Conservation (phyloP, 345 rosid genomes). For the Moricandia arvensis region DNA sequence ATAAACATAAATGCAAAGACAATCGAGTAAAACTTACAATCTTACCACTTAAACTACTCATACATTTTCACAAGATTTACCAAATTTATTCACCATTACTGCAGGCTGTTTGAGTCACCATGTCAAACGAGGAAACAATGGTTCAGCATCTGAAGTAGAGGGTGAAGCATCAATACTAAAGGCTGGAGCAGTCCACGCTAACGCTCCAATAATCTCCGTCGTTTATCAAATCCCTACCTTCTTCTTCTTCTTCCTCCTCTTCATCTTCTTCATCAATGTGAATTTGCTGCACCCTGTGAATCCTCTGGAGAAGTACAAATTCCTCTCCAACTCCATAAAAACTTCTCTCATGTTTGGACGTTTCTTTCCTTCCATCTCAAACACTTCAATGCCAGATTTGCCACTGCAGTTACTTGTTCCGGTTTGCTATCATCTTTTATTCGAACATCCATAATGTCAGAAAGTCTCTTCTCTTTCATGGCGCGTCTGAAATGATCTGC, state of each 20-base stretch:
- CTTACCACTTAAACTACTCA: too few relatives aligned
- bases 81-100: neutral
- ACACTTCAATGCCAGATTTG: slow-evolving; percentile 46
- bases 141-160: slow-evolving; percentile 21
- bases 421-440: slow-evolving; percentile 42
- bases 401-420: slow-evolving; percentile 50
- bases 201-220: neutral
- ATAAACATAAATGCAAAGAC: too few relatives aligned
- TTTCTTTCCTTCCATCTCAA: slow-evolving; percentile 48
- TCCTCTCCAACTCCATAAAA: slow-evolving; percentile 40
- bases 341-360: slow-evolving; percentile 59
- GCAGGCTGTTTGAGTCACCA: neutral
- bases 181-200: slow-evolving; percentile 11
- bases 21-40: too few relatives aligned
- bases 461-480: slow-evolving; percentile 43
- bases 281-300: neutral
- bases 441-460: slow-evolving; percentile 41
- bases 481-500: slow-evolving; percentile 42
- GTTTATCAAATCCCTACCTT: neutral
- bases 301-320: slow-evolving; percentile 15
- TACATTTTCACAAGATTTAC: too few relatives aligned
- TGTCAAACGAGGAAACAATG: slow-evolving; percentile 23
- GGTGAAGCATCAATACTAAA: neutral
- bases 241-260: neutral
- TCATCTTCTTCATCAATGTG: neutral